These are phyloP conservation scores for Leucogyrophana mollusca DNA, from an alignment of 768 basidiomycete species.

Conservation along the genomic window DNA sequence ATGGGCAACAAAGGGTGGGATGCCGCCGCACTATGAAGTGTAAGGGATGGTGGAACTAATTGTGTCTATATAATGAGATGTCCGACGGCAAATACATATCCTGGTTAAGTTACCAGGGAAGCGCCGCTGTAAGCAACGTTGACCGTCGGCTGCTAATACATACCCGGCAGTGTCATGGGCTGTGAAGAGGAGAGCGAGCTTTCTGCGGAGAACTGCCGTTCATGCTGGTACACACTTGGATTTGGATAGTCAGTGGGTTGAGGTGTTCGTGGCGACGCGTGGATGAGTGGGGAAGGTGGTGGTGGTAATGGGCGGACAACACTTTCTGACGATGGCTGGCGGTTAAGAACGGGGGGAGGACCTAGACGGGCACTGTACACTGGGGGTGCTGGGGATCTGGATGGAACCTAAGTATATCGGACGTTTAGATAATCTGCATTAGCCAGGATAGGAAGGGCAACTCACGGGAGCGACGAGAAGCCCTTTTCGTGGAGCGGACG, in stretches of 20 bases:
- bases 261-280: conserved; percentile 15
- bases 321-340: conserved; percentile 23
- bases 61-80: too few relatives aligned
- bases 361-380: conserved; percentile 2
- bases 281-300: conserved; percentile 34
- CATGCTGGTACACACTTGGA: conserved; percentile 7
- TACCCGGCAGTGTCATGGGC: conserved; percentile 19
- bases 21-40: too few relatives aligned
- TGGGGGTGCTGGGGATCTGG: conserved; percentile 2
- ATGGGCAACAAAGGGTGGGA: too few relatives aligned
- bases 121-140: too few relatives aligned
- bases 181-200: conserved; percentile 21
- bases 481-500: too few relatives aligned
- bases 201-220: conserved; percentile 25
- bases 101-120: too few relatives aligned
- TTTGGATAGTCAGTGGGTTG: too few relatives aligned
- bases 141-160: conserved; percentile 15
- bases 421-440: too few relatives aligned
- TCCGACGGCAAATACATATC: too few relatives aligned
- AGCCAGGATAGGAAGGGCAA: too few relatives aligned
- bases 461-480: too few relatives aligned
- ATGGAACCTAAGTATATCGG: neutral
- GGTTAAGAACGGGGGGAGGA: conserved; percentile 3
- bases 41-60: too few relatives aligned
- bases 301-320: conserved; percentile 13